phyloP scores from a whole-genome alignment of 2,329 filamentous ascomycete species.

The Colletotrichum tabaci region DNA sequence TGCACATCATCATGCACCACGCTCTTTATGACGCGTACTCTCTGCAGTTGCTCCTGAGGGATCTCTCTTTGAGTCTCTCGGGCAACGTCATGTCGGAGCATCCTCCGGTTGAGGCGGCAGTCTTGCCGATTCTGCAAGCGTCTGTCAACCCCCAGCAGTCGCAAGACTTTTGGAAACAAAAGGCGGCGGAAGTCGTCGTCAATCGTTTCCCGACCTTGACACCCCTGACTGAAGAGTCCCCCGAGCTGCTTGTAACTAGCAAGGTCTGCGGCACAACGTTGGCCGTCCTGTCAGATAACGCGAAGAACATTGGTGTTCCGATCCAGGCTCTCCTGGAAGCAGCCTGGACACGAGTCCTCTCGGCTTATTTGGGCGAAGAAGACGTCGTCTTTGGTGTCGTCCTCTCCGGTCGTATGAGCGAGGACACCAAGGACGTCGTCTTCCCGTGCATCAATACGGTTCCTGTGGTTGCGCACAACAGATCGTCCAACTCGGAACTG shows the following conservation, averaged over 20 bases:
- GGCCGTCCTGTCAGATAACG: slow-evolving; percentile 67
- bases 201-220: slow-evolving; percentile 85
- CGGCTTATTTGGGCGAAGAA: slow-evolving; percentile 82
- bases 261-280: slow-evolving; percentile 51
- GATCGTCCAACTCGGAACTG: slow-evolving; percentile 68
- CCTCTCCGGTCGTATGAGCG: slow-evolving; percentile 79
- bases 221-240: slow-evolving; percentile 64
- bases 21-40: slow-evolving; percentile 89
- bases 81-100: slow-evolving; percentile 35
- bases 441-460: slow-evolving; percentile 90
- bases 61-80: slow-evolving; percentile 61
- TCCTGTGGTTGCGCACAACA: slow-evolving; percentile 76
- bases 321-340: slow-evolving; percentile 83
- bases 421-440: slow-evolving; percentile 70
- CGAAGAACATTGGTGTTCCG: slow-evolving; percentile 74
- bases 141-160: slow-evolving; percentile 49
- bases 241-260: not conserved
- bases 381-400: slow-evolving; percentile 85
- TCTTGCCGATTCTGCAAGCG: slow-evolving; percentile 60
- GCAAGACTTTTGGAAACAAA: slow-evolving; percentile 74
- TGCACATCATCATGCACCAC: slow-evolving; percentile 77
- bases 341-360: slow-evolving; percentile 82
- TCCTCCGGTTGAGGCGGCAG: slow-evolving; percentile 50
- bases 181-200: slow-evolving; percentile 67
- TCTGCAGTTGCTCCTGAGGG: slow-evolving; percentile 74